Evolutionary conservation across 2,329 filamentous ascomycete genomes (phyloP), one percentile per base, ranked within the genome.

Genomic region (Ilyonectria mors-panacis): DNA sequence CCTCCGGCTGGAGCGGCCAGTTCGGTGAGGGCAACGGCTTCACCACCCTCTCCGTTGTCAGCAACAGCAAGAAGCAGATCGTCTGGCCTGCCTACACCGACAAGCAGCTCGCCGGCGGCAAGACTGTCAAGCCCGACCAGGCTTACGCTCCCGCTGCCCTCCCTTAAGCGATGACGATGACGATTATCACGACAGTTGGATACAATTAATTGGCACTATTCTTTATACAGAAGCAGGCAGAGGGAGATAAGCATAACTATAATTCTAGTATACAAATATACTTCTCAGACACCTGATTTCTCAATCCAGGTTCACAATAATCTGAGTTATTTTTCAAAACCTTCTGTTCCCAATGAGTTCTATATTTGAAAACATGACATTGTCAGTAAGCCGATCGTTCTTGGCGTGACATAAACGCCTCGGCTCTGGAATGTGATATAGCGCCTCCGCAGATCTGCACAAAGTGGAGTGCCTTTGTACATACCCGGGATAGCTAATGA

Each of bases 41-140:
- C 81, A 88, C 86, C 26, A 87, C 85, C 23, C 78, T 89, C 30
- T 80, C 84, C 21, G 83, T 89, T 59, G 81, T 84, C 53, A 79
- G 87, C 77, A 78, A 80, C 69, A 69, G 70, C 58, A 76, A 80
- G 71, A 78, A 77, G 54, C 78, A 82, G 68, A 88, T 89, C 63
- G 76, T 83, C 67, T 89, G 80, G 79, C 86, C 87, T 33, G 81
- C 84, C 45, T 89, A 88, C 75, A 86, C 82, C 72, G 87, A 89
- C 72, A 80, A 79, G 58, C 81, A 88, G 79, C 79, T 89, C 23
- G 77, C 75, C 12, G 76, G 70, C 47, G 85, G 83, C 55, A 75
- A 80, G 59, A 80, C 81, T 42, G 85, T 88, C 69, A 81, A 77
- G 59, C 86, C 86, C 21, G 82, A 88, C 78, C 81, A 84, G 81